Evolutionary conservation across 2,329 filamentous ascomycete genomes (phyloP).

Genomic region (Alternaria conjuncta): DNA sequence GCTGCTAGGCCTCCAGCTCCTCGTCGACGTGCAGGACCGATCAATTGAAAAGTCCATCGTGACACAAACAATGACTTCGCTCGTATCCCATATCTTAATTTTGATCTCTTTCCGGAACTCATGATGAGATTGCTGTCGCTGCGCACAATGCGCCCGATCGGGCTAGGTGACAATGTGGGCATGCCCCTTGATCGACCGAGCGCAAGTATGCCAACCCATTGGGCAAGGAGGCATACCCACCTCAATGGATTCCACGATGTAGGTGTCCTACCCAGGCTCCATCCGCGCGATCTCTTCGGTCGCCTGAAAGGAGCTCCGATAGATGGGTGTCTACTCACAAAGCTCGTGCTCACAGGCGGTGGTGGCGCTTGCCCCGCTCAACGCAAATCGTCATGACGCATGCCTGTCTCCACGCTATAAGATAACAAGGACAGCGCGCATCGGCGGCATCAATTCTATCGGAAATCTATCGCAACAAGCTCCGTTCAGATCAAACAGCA

Average conservation of each 20-base stretch:
- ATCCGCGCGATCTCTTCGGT: background rate
- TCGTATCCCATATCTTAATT: background rate
- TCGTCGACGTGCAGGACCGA: background rate
- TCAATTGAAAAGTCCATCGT: background rate
- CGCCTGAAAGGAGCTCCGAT: background rate
- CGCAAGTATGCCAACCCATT: background rate
- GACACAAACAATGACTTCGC: background rate
- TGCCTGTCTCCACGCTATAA: slow-evolving; percentile 1
- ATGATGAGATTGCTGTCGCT: background rate
- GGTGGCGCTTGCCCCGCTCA: slow-evolving; percentile 8
- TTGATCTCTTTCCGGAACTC: background rate
- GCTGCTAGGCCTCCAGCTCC: background rate
- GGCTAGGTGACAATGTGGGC: background rate
- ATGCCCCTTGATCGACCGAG: background rate
- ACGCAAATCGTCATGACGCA: slow-evolving; percentile 9
- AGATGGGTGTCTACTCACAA: background rate
- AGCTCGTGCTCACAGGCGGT: background rate
- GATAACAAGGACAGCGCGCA: background rate
- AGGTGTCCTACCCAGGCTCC: background rate
- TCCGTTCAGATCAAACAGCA: background rate
- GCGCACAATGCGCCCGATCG: background rate
- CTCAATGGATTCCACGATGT: background rate
- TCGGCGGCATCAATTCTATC: background rate
- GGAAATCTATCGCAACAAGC: background rate
- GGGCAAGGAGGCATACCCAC: background rate